Evolutionary conservation across 2,329 filamentous ascomycete genomes (phyloP), one percentile per base, ranked within the genome.

Genomic region (Cladosporium colombiae): DNA sequence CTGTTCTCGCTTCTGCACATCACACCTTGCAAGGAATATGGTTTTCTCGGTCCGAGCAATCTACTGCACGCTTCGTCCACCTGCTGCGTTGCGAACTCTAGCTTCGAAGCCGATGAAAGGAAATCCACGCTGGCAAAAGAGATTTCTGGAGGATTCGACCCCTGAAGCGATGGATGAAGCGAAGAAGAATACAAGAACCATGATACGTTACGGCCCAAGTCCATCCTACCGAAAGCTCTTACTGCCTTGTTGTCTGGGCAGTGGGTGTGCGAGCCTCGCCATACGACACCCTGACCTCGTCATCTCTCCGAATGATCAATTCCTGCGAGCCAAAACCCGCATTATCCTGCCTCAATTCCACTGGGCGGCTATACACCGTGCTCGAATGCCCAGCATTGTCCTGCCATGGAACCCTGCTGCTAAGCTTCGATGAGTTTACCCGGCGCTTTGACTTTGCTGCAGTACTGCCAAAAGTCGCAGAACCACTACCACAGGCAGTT

Each of bases 301-400:
- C 44, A 8, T 61, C 58, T 18, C 58, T 61, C 23, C 44, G 58
- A 35, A 61, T 61, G 58, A 61, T 61, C 29, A 61, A 35, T 44
- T 61, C 40, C 31, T 61, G 58, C 7, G 57, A 60, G 23, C 57
- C 57, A n/a, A 60, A 60, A 23, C 10, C 33, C 13, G 8, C 18
- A 14, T 60, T 27, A 21, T 49, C 29, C 56, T 31, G 21, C 13
- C 40, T 59, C 11, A 3, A 1, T 3, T 33, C 56, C 27, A 10
- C 14, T 14, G 57, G 57, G 23, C 16, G 37, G 11, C 57, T 58
- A 14, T 58, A 58, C 11, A 44, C 55, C 14, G 55, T 35, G 35
- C 33, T 44, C 3, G 55, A 44, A 44, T 58, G 55, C 3, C 23
- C n/a, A 27, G 21, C 55, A 14, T 35, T 40, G 35, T 5, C 29